Conservation (phyloP, 2,329 filamentous ascomycete genomes). For the Stemphylium vesicarium region DNA sequence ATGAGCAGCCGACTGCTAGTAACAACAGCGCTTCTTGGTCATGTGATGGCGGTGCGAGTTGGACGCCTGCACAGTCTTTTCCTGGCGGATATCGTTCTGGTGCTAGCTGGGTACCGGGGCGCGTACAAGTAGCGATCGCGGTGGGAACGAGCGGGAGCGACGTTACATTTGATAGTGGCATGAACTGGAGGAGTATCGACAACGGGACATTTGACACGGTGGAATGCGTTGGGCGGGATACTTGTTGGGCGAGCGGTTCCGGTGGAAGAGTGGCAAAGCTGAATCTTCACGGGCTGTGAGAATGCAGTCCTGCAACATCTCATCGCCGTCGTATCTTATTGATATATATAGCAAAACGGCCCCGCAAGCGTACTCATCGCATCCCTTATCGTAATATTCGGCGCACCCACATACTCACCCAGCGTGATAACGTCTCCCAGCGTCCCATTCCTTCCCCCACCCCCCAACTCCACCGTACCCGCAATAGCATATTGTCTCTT, state of each 20-base stretch:
- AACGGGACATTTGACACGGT: slow-evolving; percentile 41
- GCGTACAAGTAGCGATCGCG: slow-evolving; percentile 23
- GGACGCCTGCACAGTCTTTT: slow-evolving; percentile 28
- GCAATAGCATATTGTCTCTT: slow-evolving; percentile 49
- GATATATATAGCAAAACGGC: slow-evolving; percentile 51
- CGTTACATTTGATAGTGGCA: slow-evolving; percentile 36
- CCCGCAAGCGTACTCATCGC: slow-evolving; percentile 52
- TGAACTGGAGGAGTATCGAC: slow-evolving; percentile 28
- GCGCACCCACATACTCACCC: slow-evolving; percentile 43
- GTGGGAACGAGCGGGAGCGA: slow-evolving; percentile 39
- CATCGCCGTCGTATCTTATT: no score
- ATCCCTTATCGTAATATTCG: slow-evolving; percentile 43
- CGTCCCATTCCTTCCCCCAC: slow-evolving; percentile 51
- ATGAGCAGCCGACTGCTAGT: slow-evolving; percentile 28
- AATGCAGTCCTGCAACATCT: no score
- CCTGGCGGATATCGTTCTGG: slow-evolving; percentile 37
- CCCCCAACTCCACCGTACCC: slow-evolving; percentile 29
- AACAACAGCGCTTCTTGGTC: slow-evolving; percentile 33
- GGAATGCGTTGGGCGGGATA: slow-evolving; percentile 23
- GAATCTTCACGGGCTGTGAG: neutral
- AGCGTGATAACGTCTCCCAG: slow-evolving; percentile 52
- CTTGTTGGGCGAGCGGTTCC: slow-evolving; percentile 39
- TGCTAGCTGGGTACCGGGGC: slow-evolving; percentile 31
- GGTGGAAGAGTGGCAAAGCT: slow-evolving; percentile 29
- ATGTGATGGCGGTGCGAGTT: slow-evolving; percentile 29